Conservation (phyloP, 2,329 filamentous ascomycete species). For the Pyrenophora graminea region DNA sequence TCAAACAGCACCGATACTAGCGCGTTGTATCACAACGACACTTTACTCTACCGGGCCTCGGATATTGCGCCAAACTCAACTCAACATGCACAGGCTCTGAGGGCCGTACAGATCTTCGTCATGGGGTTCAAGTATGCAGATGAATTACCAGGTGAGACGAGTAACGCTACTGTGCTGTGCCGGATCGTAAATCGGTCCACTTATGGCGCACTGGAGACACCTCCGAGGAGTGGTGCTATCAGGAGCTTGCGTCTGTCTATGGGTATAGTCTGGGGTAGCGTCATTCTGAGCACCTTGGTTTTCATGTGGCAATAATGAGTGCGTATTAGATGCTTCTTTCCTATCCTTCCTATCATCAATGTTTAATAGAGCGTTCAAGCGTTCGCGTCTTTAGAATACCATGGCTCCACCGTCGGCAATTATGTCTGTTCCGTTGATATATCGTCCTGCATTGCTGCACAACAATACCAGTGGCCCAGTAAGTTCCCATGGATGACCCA, state of each 20-base stretch:
- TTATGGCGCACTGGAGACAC: neutral
- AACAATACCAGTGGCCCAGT: constrained; percentile 66
- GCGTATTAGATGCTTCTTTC: neutral
- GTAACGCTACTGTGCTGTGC: neutral
- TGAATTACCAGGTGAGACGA: neutral
- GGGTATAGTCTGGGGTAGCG: neutral
- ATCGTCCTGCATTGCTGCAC: constrained; percentile 64
- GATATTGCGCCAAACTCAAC: neutral
- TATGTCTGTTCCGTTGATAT: constrained; percentile 71
- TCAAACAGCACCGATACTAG: neutral
- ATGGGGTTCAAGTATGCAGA: neutral
- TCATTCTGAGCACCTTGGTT: neutral
- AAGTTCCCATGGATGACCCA: constrained; percentile 67
- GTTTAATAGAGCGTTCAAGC: neutral
- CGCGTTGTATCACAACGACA: neutral
- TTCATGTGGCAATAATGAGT: neutral
- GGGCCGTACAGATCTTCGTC: neutral
- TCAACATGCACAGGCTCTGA: neutral
- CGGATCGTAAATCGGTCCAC: neutral
- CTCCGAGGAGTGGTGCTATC: neutral
- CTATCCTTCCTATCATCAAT: neutral
- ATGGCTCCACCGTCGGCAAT: constrained; percentile 62
- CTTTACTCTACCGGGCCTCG: neutral
- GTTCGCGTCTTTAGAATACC: constrained; percentile 29
- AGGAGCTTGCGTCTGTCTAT: neutral